Conservation (phyloP, 345 rosid genomes). For the Linum lewisii region DNA sequence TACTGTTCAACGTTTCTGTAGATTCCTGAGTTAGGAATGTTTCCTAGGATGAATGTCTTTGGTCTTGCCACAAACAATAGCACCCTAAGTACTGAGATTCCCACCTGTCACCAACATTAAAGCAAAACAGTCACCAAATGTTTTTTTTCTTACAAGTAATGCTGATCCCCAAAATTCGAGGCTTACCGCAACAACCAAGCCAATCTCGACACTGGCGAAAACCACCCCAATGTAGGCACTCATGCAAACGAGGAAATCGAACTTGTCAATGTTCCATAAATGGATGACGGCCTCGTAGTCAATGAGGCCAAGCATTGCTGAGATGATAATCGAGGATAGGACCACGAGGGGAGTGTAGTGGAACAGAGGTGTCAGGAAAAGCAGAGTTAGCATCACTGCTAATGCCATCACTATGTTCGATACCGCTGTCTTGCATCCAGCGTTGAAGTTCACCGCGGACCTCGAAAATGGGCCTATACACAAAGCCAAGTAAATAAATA, state of each 20-base stretch:
- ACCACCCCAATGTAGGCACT: constrained; percentile 78
- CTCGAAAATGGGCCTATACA: constrained; percentile 85
- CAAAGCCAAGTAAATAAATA: no score
- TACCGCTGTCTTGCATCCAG: constrained; percentile 79
- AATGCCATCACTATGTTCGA: constrained; percentile 91
- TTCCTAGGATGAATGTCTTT: constrained; percentile 52
- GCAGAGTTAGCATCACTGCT: constrained; percentile 72
- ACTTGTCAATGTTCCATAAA: constrained; percentile 79
- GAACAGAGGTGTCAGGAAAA: constrained; percentile 79
- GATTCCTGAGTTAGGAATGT: constrained; percentile 44
- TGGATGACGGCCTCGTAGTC: constrained; percentile 78
- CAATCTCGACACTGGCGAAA: constrained; percentile 73
- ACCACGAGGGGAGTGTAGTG: constrained; percentile 89
- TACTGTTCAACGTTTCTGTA: constrained; percentile 71
- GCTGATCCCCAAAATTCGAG: no score
- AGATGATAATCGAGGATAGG: constrained; percentile 66
- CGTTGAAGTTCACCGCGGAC: constrained; percentile 86
- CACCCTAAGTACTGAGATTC: constrained; percentile 56
- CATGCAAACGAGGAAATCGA: constrained; percentile 73
- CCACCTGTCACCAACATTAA: constrained; percentile 44
- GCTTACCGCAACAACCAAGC: constrained; percentile 62
- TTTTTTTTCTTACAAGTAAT: no score
- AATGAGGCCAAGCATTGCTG: constrained; percentile 90
- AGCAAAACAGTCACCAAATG: background rate
- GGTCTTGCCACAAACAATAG: constrained; percentile 84